A percentile compares a stretch with the other conserved stretches of the same genome.
phyloP scores from a whole-genome alignment of 2,329 filamentous ascomycete species.

The Fusarium sp. region DNA sequence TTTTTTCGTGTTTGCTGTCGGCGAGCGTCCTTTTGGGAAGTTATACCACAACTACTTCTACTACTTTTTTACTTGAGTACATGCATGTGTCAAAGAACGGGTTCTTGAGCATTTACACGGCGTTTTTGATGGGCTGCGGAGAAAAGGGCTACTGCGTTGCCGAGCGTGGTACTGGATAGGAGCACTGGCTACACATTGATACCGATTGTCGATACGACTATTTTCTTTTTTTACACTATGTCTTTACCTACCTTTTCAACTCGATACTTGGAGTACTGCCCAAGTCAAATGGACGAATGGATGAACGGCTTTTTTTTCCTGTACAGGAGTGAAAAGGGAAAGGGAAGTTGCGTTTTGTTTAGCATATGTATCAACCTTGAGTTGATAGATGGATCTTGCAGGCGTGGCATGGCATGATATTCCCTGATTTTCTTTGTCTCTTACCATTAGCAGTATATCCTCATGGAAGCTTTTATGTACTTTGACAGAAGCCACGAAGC shows the following conservation, averaged over 20 bases:
- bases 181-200: slow-evolving; percentile 44
- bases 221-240: slow-evolving; percentile 25
- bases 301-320: slow-evolving; percentile 3
- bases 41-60: slow-evolving; percentile 30
- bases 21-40: slow-evolving; percentile 30
- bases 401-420: slow-evolving; percentile 19
- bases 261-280: slow-evolving; percentile 1
- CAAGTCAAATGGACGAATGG: neutral
- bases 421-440: slow-evolving; percentile 28
- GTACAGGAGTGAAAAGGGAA: slow-evolving; percentile 14
- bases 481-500: slow-evolving; percentile 13
- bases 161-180: slow-evolving; percentile 38
- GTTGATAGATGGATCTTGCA: slow-evolving; percentile 35
- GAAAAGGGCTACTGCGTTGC: slow-evolving; percentile 41
- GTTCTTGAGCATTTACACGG: slow-evolving; percentile 52
- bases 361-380: slow-evolving; percentile 21
- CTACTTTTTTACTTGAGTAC: slow-evolving; percentile 36
- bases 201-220: slow-evolving; percentile 45
- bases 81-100: slow-evolving; percentile 45
- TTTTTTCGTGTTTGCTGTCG: slow-evolving; percentile 35
- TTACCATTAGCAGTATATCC: slow-evolving; percentile 5
- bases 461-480: slow-evolving; percentile 17
- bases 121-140: slow-evolving; percentile 46
- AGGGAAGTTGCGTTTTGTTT: slow-evolving; percentile 6
- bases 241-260: slow-evolving; percentile 2